Base-by-base conservation (phyloP, 495 filamentous ascomycete genomes). In the Staphylotrichum longicolle region DNA sequence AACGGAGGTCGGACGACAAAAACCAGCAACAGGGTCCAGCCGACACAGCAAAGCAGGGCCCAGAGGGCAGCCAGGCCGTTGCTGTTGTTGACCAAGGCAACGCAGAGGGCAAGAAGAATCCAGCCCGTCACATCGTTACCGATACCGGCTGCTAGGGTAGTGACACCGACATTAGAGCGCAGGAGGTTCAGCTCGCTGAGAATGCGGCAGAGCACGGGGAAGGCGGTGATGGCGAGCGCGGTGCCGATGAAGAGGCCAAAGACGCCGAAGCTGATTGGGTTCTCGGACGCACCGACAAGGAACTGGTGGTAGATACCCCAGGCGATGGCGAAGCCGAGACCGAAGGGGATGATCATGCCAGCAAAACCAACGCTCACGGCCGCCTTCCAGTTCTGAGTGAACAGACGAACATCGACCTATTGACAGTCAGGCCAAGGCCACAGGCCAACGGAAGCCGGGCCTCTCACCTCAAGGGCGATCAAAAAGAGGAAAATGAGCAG, bases 221-320 rank as follows among this genome's bases (percentile, higher is more conserved):
- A 98, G 37, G 93, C 94, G 5, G 94, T 98, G 70, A 98, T 98
- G 9, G 91, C 87, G 77, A 98, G 87, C 3, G 94, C 94, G 46
- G 96, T 91, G 69, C 91, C 94, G 65, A 98, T 89, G 72, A 98
- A 98, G 34, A 98, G 84, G 69, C 91, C 85, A 69, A 89, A 98
- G 14, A 90, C 85, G 8, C 89, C 90, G 67, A 97, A 96, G 40
- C 73, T 74, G 49, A 96, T 88, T 2, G 62, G 54, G 7, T 65
- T 10, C 8, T 61, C 51, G 1, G 78, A 79, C 5, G 83, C 80
- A 1, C 81, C 83, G 14, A 78, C 83, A 34, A 94, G 79, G 67
- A 97, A 97, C 50, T 91, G 70, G 58, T 94, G 70, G 66, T 92
- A 97, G 11, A 98, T 75, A 10, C 94, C 94, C 70, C 85, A 94